Percentiles rank a stretch among this genome's conserved stretches.
Conservation (phyloP, 1,284 basidiomycete genomes). For the Marasmius tenuissimus region DNA sequence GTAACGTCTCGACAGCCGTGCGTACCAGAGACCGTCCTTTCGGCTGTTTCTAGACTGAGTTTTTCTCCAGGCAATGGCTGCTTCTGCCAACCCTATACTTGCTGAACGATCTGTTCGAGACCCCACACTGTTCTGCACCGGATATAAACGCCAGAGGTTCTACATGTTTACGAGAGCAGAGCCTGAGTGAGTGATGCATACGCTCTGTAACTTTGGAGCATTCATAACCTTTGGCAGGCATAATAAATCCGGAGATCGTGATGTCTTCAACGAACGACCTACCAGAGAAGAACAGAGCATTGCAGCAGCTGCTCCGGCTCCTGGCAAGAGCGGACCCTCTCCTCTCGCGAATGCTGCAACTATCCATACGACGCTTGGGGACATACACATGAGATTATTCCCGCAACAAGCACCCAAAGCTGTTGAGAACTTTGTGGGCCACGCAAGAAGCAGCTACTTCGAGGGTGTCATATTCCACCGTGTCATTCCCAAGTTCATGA, state of each 20-base stretch:
- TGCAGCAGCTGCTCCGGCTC: slow-evolving; percentile 63
- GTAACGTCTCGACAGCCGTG: slow-evolving; percentile 79
- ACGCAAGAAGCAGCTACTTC: slow-evolving; percentile 90
- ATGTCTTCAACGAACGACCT: slow-evolving; percentile 98
- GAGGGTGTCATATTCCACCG: slow-evolving; percentile 97
- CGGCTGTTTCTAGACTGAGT: neutral
- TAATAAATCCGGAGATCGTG: slow-evolving; percentile 85
- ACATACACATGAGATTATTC: slow-evolving; percentile 91
- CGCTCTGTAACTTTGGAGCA: no score
- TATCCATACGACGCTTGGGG: slow-evolving; percentile 94
- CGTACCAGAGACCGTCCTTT: slow-evolving; percentile 20
- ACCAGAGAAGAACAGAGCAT: slow-evolving; percentile 96
- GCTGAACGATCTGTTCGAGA: slow-evolving; percentile 83
- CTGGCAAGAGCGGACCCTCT: slow-evolving; percentile 54
- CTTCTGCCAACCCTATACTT: slow-evolving; percentile 93
- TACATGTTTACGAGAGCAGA: slow-evolving; percentile 95
- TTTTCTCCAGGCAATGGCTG: slow-evolving; percentile 79
- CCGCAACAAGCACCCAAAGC: slow-evolving; percentile 91
- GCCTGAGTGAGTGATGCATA: slow-evolving; percentile 68
- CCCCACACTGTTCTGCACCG: slow-evolving; percentile 92
- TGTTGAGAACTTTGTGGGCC: slow-evolving; percentile 97
- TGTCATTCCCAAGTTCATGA: slow-evolving; percentile 99
- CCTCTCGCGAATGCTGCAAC: slow-evolving; percentile 77
- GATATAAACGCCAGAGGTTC: slow-evolving; percentile 92
- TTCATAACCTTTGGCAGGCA: slow-evolving; percentile 51